Conservation (phyloP, 2,329 filamentous ascomycete species). For the Nemania serpens region DNA sequence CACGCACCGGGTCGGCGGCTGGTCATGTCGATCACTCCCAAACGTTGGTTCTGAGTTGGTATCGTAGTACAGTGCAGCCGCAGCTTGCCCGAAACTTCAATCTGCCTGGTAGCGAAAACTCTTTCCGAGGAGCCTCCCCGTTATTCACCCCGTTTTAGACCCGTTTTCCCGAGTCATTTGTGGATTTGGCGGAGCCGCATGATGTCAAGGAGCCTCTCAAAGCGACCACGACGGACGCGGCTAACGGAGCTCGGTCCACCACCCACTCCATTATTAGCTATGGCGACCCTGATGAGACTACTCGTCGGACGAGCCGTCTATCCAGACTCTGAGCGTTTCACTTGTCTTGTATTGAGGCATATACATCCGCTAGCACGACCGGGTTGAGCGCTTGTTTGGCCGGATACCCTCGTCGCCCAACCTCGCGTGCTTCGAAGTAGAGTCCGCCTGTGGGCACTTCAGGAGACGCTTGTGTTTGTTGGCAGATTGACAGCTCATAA, state of each 20-base stretch:
- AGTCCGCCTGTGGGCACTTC: constrained; percentile 17
- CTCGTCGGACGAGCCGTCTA: constrained; percentile 1
- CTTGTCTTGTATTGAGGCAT: background rate
- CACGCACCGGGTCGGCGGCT: background rate
- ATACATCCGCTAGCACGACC: constrained; percentile 16
- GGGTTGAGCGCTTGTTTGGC: constrained; percentile 13
- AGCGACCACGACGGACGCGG: constrained; percentile 15
- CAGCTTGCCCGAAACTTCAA: constrained; percentile 1
- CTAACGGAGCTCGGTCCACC: constrained; percentile 18
- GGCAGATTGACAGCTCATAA: constrained; percentile 4
- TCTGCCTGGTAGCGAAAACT: constrained; percentile 18
- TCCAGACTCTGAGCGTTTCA: constrained; percentile 24
- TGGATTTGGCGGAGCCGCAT: constrained; percentile 28
- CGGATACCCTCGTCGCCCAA: constrained; percentile 17
- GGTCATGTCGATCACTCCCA: constrained; percentile 13
- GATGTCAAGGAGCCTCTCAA: constrained; percentile 22
- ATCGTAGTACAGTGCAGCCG: background rate
- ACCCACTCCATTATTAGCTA: background rate
- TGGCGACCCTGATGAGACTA: constrained; percentile 12
- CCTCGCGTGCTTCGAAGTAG: constrained; percentile 13
- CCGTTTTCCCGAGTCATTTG: constrained; percentile 21
- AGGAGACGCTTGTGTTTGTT: constrained; percentile 2
- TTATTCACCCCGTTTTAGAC: background rate
- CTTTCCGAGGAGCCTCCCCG: constrained; percentile 22
- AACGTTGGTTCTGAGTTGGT: constrained; percentile 18